These are phyloP conservation scores for Torrubiella hemipterigena DNA, from an alignment of 2,329 filamentous ascomycete genomes.

Conservation along the genomic window DNA sequence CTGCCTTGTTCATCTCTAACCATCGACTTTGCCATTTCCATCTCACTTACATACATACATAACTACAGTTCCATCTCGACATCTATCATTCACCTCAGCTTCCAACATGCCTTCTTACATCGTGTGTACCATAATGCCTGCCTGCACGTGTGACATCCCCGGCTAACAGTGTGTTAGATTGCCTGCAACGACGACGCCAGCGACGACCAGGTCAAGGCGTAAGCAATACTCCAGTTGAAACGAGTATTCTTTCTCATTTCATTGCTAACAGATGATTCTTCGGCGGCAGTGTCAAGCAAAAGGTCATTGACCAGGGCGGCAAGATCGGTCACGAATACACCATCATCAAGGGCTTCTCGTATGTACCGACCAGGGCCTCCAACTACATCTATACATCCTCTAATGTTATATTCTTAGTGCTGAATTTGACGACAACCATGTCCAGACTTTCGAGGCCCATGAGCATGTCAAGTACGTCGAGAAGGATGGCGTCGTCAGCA, in stretches of 20 bases:
- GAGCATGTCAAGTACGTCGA: conserved; percentile 68
- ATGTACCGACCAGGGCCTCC: too few species aligned
- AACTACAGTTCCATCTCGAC: conserved; percentile 3
- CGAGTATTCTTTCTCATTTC: not conserved
- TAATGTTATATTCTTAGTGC: too few species aligned
- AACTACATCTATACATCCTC: too few species aligned
- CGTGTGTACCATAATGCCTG: conserved; percentile 20
- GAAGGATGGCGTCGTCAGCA: conserved; percentile 56
- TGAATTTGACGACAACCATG: conserved; percentile 53
- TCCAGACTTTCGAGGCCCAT: conserved; percentile 54
- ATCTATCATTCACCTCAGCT: too few species aligned
- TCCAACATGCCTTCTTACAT: conserved; percentile 44
- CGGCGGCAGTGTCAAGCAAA: conserved; percentile 57
- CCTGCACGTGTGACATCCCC: too few species aligned
- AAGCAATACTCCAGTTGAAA: conserved; percentile 15
- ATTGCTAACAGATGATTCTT: not conserved
- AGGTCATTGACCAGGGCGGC: conserved; percentile 64
- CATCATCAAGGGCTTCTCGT: conserved; percentile 91
- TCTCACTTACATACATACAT: too few species aligned
- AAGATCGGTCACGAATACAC: conserved; percentile 74
- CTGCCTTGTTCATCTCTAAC: conserved; percentile 4
- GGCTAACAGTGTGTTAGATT: conserved; percentile 58
- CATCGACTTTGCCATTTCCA: too few species aligned
- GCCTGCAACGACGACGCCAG: conserved; percentile 64
- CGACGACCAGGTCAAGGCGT: conserved; percentile 56